Conservation (phyloP, 768 basidiomycete genomes). For the Lactarius deliciosus region DNA sequence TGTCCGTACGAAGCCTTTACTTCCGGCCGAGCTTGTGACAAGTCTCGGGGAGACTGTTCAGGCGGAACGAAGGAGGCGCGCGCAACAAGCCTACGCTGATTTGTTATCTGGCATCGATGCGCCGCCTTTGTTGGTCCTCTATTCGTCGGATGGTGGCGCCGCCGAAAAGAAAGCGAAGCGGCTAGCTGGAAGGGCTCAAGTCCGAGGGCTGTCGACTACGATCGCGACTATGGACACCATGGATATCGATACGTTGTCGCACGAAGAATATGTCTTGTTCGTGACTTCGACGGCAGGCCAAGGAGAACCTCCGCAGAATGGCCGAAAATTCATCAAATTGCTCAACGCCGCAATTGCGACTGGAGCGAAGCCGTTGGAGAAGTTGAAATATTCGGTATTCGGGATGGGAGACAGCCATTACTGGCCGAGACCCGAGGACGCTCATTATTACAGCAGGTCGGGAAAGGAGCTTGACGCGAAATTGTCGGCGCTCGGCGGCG, state of each 20-base stretch:
- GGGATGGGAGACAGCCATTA: slow-evolving; percentile 98
- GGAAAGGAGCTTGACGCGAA: slow-evolving; percentile 85
- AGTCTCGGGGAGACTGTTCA: slow-evolving; percentile 82
- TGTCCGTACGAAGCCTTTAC: slow-evolving; percentile 71
- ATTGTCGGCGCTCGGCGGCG: slow-evolving; percentile 75
- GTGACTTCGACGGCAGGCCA: slow-evolving; percentile 94
- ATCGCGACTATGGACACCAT: slow-evolving; percentile 80
- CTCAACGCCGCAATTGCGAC: slow-evolving; percentile 62
- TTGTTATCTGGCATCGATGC: slow-evolving; percentile 83
- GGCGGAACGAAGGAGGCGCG: slow-evolving; percentile 78
- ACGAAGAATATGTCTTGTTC: slow-evolving; percentile 69
- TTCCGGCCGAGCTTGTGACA: slow-evolving; percentile 80
- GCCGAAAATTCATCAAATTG: slow-evolving; percentile 83
- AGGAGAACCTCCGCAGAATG: slow-evolving; percentile 97
- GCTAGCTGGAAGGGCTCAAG: slow-evolving; percentile 79
- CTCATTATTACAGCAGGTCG: slow-evolving; percentile 98
- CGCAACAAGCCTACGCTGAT: slow-evolving; percentile 79
- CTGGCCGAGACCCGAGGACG: slow-evolving; percentile 96
- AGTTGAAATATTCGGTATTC: slow-evolving; percentile 81
- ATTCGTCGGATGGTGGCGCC: slow-evolving; percentile 91
- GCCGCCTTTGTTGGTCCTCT: slow-evolving; percentile 83
- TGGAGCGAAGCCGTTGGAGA: slow-evolving; percentile 59
- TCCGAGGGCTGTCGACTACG: slow-evolving; percentile 76
- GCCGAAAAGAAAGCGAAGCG: slow-evolving; percentile 96
- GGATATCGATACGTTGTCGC: slow-evolving; percentile 67